Percentiles rank a stretch among this genome's conserved stretches.
Evolutionary conservation across 1,284 basidiomycete species (phyloP).

Genomic region (Boletus coffeatus): DNA sequence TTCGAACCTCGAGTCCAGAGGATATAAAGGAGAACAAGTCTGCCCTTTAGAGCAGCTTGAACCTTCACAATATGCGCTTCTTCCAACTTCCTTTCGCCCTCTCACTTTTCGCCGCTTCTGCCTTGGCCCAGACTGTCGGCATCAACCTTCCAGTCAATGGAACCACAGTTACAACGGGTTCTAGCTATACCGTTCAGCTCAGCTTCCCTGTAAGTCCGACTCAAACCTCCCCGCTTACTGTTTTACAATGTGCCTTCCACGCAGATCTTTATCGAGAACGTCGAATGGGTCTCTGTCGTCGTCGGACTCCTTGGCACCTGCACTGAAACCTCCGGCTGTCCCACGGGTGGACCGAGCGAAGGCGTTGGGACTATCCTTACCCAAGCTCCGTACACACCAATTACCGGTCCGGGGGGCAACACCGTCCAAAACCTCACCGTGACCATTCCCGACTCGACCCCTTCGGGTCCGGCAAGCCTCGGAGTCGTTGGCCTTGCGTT

Average conservation of each 20-base stretch:
- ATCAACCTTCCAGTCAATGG: background rate
- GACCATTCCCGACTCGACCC: background rate
- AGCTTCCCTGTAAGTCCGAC: background rate
- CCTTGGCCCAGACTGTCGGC: background rate
- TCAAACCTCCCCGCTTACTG: background rate
- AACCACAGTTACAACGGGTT: background rate
- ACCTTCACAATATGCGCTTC: background rate
- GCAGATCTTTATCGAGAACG: conserved; percentile 1
- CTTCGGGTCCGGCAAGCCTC: background rate
- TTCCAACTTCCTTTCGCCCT: background rate
- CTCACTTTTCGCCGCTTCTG: background rate
- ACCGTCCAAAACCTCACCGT: background rate
- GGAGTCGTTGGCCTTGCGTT: background rate
- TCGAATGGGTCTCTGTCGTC: background rate
- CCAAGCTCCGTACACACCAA: background rate
- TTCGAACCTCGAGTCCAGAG: background rate
- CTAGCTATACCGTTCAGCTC: background rate
- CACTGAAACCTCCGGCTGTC: background rate
- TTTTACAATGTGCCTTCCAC: background rate
- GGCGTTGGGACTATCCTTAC: background rate
- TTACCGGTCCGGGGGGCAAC: background rate
- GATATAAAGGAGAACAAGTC: background rate
- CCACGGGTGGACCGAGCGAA: background rate
- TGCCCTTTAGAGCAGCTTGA: no score
- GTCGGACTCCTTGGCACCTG: background rate